Conservation (phyloP, 305 asterid genomes). For the Andrographis paniculata region DNA sequence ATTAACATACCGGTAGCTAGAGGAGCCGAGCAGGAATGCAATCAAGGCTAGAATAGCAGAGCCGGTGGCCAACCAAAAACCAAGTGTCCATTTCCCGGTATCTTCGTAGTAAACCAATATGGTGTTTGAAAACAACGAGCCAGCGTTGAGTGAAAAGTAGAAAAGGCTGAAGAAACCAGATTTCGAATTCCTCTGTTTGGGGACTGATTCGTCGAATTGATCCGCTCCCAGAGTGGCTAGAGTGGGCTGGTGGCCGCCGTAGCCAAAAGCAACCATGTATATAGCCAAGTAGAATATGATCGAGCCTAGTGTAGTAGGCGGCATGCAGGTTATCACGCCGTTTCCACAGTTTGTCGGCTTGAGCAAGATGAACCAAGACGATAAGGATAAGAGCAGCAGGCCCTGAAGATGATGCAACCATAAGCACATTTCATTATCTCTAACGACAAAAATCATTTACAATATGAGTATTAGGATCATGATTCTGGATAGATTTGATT, state of each 20-base stretch:
- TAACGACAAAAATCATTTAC: no score
- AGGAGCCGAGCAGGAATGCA: conserved; percentile 16
- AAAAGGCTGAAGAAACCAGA: conserved; percentile 21
- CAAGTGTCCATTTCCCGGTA: conserved; percentile 20
- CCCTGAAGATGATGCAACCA: conserved; percentile 19
- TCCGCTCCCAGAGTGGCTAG: conserved; percentile 25
- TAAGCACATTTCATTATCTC: no score
- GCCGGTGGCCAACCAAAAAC: conserved; percentile 18
- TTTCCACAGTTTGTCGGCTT: conserved; percentile 21
- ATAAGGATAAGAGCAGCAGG: conserved; percentile 17
- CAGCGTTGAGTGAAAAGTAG: conserved; percentile 24
- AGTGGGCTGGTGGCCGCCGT: conserved; percentile 29
- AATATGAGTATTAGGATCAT: no score
- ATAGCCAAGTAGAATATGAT: conserved; percentile 19
- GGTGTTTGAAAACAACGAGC: conserved; percentile 25
- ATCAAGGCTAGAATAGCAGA: conserved; percentile 18
- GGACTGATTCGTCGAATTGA: conserved; percentile 17
- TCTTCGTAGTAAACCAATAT: conserved; percentile 25
- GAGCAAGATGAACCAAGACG: conserved; percentile 23
- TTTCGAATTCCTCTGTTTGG: conserved; percentile 8
- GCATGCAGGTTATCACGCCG: conserved; percentile 5
- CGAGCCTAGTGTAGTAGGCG: conserved; percentile 7
- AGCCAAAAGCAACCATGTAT: conserved; percentile 24
- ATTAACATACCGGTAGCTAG: conserved; percentile 15
- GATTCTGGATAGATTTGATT: not conserved